Conservation (phyloP, 1,284 basidiomycete species). For the Ceratobasidium sp. region DNA sequence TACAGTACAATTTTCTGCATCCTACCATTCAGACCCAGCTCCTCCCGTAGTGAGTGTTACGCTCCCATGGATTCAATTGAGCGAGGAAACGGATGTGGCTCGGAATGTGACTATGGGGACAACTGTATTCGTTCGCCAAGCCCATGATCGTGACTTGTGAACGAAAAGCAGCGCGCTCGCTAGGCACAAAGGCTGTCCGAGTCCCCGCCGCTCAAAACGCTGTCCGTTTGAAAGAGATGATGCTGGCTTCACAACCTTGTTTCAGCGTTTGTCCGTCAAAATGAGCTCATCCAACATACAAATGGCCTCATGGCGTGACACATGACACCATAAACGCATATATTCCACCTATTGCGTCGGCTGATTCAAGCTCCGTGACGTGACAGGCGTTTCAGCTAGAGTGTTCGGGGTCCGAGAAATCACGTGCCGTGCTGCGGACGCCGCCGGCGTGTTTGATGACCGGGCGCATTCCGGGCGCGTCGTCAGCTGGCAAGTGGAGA, state of each 20-base stretch:
- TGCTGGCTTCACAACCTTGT: neutral
- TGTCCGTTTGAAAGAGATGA: neutral
- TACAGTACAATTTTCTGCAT: no score
- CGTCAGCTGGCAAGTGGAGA: neutral
- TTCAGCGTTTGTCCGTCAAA: neutral
- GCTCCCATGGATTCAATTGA: no score
- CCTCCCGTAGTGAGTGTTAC: no score
- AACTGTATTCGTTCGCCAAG: no score
- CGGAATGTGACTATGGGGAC: no score
- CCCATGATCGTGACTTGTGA: no score
- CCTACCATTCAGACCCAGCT: no score
- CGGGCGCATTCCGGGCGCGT: no score
- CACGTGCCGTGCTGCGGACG: constrained; percentile 8
- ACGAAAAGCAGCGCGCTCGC: no score
- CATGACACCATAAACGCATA: neutral
- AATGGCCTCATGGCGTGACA: neutral
- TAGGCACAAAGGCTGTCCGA: no score
- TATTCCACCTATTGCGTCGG: neutral
- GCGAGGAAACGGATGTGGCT: no score
- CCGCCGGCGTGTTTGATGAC: constrained; percentile 15
- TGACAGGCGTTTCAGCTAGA: neutral
- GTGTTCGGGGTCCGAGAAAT: neutral
- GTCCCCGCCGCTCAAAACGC: neutral
- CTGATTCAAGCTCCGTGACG: constrained; percentile 11
- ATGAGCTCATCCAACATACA: neutral